Percentiles rank a stretch among this genome's conserved stretches.
Conservation (phyloP, 306 rosid species). For the Dalbergia cochinchinensis region DNA sequence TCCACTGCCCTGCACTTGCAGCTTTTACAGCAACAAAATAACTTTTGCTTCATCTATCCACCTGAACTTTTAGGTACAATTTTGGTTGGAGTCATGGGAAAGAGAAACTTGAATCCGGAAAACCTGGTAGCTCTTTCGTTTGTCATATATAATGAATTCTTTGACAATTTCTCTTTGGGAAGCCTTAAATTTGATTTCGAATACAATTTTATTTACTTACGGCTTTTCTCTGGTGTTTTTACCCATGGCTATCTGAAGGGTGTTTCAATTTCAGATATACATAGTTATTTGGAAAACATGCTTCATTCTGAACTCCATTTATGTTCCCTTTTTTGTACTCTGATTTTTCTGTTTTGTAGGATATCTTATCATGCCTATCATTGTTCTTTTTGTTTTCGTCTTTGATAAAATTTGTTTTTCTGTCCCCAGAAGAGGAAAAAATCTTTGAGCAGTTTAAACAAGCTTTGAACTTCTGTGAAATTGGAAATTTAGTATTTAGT, state of each 20-base stretch:
- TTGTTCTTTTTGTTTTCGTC: neutral
- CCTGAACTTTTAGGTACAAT: conserved; percentile 74
- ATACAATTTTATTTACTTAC: conserved; percentile 21
- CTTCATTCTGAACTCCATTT: neutral
- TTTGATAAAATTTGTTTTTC: conserved; percentile 3
- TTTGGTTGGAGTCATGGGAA: conserved; percentile 99
- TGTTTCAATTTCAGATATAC: conserved; percentile 9
- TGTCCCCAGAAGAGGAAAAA: neutral
- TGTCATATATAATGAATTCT: conserved; percentile 34
- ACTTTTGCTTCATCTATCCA: conserved; percentile 34
- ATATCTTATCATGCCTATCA: conserved; percentile 7
- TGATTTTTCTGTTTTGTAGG: conserved; percentile 26
- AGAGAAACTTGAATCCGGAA: conserved; percentile 95
- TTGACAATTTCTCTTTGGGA: conserved; percentile 11
- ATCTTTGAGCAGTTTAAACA: conserved; percentile 7
- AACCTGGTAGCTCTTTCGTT: conserved; percentile 67
- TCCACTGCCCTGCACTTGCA: conserved; percentile 24
- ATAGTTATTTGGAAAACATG: conserved; percentile 14
- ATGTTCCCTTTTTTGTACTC: conserved; percentile 3
- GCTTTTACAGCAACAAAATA: conserved; percentile 32
- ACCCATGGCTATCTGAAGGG: neutral
- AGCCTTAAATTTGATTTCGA: neutral
- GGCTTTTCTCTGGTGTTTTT: conserved; percentile 14
- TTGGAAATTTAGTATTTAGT: conserved; percentile 16
- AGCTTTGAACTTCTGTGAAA: conserved; percentile 8